Conservation (phyloP, 768 basidiomycete genomes). For the Termitomyces titanicus region DNA sequence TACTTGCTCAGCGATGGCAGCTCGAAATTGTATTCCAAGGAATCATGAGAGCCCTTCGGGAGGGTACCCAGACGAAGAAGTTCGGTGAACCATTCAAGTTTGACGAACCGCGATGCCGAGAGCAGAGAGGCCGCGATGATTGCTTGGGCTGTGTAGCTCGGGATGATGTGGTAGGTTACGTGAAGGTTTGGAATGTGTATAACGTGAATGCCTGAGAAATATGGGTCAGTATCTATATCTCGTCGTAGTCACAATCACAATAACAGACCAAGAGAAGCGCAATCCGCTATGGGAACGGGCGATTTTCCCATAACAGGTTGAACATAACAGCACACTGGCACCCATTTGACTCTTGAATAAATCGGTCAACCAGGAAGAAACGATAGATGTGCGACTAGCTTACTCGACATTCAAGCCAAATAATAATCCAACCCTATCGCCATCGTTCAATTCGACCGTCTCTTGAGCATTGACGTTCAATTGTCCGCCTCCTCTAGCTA, state of each 20-base stretch:
- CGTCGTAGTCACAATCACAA: background rate
- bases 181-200: slow-evolving; percentile 39
- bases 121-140: slow-evolving; percentile 57
- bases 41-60: slow-evolving; percentile 25
- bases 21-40: slow-evolving; percentile 47
- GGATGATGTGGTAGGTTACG: slow-evolving; percentile 63
- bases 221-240: background rate
- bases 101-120: slow-evolving; percentile 55
- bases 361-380: background rate
- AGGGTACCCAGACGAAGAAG: slow-evolving; percentile 48
- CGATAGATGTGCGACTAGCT: slow-evolving; percentile 16
- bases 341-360: slow-evolving; percentile 45
- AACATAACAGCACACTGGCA: slow-evolving; percentile 45
- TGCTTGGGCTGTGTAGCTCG: slow-evolving; percentile 46
- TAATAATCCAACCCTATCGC: slow-evolving; percentile 49
- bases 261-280: slow-evolving; percentile 51
- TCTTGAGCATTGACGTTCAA: slow-evolving; percentile 33
- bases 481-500: slow-evolving; percentile 34
- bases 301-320: slow-evolving; percentile 32
- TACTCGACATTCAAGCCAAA: slow-evolving; percentile 43
- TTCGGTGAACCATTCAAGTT: slow-evolving; percentile 64
- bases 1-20: slow-evolving; percentile 54
- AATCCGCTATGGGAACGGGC: slow-evolving; percentile 35
- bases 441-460: slow-evolving; percentile 43
- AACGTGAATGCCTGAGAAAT: slow-evolving; percentile 50